A percentile compares a stretch with the other conserved stretches of the same genome.
Evolutionary conservation across 2,329 filamentous ascomycete genomes (phyloP).

Genomic region (Fusarium tuaranense): DNA sequence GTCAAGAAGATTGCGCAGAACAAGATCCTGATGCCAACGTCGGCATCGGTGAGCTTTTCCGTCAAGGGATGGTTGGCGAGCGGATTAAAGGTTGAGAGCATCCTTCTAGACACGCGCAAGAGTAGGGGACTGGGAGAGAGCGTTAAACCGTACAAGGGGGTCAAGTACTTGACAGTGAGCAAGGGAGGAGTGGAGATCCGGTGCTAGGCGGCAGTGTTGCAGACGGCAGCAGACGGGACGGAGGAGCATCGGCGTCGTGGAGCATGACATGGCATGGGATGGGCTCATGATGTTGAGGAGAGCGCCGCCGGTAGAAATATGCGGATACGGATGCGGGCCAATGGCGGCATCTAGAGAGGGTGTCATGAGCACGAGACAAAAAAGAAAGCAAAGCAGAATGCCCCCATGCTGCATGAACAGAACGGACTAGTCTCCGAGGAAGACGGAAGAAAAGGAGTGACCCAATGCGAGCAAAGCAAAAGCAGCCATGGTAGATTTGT

Average conservation of each 20-base stretch:
- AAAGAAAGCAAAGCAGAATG: conserved; percentile 6
- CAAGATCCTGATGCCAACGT: conserved; percentile 83
- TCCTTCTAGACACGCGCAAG: conserved; percentile 79
- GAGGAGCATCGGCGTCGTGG: neutral
- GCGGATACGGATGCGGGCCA: conserved; percentile 11
- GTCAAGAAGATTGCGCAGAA: conserved; percentile 73
- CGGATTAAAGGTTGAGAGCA: conserved; percentile 75
- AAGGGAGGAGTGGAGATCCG: conserved; percentile 73
- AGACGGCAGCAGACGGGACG: conserved; percentile 13
- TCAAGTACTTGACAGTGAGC: conserved; percentile 91
- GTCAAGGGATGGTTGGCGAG: conserved; percentile 77
- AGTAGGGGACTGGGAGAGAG: conserved; percentile 88
- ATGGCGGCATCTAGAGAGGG: conserved; percentile 1
- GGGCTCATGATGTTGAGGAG: conserved; percentile 10
- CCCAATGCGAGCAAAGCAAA: conserved; percentile 7
- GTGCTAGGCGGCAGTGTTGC: conserved; percentile 54
- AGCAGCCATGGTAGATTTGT: neutral
- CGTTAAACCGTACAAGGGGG: conserved; percentile 95
- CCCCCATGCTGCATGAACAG: conserved; percentile 13
- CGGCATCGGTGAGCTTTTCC: conserved; percentile 78
- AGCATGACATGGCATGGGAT: neutral
- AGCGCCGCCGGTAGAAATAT: neutral
- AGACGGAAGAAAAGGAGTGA: conserved; percentile 25
- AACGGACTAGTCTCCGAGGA: conserved; percentile 23
- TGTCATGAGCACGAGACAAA: conserved; percentile 11